Percentiles rank a stretch among this genome's conserved stretches.
Conservation (phyloP, 805 yeast species). For the Saccharomycopsis capsularis region DNA sequence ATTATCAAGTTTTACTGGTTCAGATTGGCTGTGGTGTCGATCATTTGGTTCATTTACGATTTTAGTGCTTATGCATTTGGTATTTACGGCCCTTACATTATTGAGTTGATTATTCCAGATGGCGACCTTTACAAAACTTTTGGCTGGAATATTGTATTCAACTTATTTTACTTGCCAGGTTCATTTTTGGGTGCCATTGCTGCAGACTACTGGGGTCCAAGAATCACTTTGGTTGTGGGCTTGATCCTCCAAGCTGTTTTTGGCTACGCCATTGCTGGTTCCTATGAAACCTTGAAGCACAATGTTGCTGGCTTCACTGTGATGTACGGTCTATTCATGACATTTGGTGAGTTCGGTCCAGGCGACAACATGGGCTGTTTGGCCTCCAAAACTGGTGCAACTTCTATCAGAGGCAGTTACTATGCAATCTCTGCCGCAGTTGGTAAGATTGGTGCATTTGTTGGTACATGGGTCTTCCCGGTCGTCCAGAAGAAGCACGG, state of each 20-base stretch:
- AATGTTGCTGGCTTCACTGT: conserved; percentile 77
- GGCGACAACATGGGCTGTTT: conserved; percentile 88
- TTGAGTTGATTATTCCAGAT: conserved; percentile 49
- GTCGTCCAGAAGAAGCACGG: conserved; percentile 54
- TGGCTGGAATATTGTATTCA: conserved; percentile 90
- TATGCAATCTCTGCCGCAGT: conserved; percentile 88
- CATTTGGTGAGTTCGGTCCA: conserved; percentile 90
- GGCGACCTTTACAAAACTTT: conserved; percentile 64
- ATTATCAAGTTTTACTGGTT: conserved; percentile 79
- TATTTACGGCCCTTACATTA: conserved; percentile 68
- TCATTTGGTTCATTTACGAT: conserved; percentile 90
- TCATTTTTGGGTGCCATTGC: conserved; percentile 76
- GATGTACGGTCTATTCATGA: conserved; percentile 77
- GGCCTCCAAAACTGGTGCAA: conserved; percentile 80
- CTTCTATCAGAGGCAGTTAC: conserved; percentile 84
- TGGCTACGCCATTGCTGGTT: conserved; percentile 81
- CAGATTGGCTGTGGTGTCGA: conserved; percentile 58
- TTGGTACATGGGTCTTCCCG: conserved; percentile 86
- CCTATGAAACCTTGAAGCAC: conserved; percentile 45
- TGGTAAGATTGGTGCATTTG: conserved; percentile 91
- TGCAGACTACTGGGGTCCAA: conserved; percentile 84
- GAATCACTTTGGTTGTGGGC: conserved; percentile 67
- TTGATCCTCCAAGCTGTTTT: conserved; percentile 64
- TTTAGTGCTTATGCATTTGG: conserved; percentile 87
- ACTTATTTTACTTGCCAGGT: conserved; percentile 87